Evolutionary conservation across 2,329 filamentous ascomycete genomes (phyloP).

Genomic region (Colletotrichum ledebouriae): DNA sequence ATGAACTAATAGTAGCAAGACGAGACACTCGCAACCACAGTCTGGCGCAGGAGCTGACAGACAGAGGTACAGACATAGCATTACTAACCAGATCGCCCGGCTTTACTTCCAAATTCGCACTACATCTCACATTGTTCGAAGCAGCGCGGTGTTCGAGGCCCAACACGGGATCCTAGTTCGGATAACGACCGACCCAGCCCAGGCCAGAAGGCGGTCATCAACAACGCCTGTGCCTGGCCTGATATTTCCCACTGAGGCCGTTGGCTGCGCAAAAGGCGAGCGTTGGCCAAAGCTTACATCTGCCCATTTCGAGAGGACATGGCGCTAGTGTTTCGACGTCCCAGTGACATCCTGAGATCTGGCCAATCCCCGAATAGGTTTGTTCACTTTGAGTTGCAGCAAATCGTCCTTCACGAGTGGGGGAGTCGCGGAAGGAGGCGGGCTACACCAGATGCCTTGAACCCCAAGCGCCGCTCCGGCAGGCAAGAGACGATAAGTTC

Average conservation of each 20-base stretch:
- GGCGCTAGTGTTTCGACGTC: constrained; percentile 41
- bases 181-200: constrained; percentile 27
- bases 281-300: constrained; percentile 40
- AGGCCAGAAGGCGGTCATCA: constrained; percentile 28
- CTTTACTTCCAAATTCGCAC: constrained; percentile 4
- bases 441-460: constrained; percentile 27
- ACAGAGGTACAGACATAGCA: background rate
- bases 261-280: constrained; percentile 25
- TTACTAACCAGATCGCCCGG: constrained; percentile 13
- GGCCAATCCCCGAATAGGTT: constrained; percentile 26
- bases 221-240: constrained; percentile 20
- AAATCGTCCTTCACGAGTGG: constrained; percentile 29
- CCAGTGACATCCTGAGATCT: constrained; percentile 38
- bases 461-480: constrained; percentile 31
- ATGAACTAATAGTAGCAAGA: background rate
- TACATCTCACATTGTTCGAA: constrained; percentile 25
- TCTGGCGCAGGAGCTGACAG: background rate
- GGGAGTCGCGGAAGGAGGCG: constrained; percentile 4
- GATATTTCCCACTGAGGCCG: constrained; percentile 32
- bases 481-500: constrained; percentile 35
- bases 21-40: background rate
- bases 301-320: constrained; percentile 29
- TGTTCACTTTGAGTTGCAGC: constrained; percentile 41
- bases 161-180: constrained; percentile 35
- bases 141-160: constrained; percentile 28